Evolutionary conservation across 164 flowering plant genomes (phyloP).

Genomic region (Saururus chinensis): DNA sequence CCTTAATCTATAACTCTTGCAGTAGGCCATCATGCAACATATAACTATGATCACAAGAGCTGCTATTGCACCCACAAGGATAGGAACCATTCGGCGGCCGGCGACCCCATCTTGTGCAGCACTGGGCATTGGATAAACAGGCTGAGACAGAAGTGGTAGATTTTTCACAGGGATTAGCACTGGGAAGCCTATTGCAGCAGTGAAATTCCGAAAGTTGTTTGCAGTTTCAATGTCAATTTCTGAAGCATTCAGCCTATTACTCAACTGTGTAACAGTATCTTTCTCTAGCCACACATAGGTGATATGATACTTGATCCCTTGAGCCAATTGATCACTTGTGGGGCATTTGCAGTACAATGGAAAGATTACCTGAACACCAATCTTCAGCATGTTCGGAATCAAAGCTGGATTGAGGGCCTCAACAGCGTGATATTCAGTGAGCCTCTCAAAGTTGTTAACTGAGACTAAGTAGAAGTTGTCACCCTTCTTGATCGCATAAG

Average conservation of each 20-base stretch:
- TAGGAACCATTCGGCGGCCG: conserved; percentile 1
- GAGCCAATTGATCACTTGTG: conserved; percentile 14
- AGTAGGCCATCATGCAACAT: conserved; percentile 2
- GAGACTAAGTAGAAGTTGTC: conserved; percentile 51
- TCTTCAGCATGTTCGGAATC: conserved; percentile 20
- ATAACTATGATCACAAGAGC: conserved; percentile 4
- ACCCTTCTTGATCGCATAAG: conserved; percentile 33
- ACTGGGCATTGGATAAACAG: not conserved
- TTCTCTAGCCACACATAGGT: conserved; percentile 45
- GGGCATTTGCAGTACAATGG: conserved; percentile 66
- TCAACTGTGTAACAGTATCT: conserved; percentile 21
- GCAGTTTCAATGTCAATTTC: conserved; percentile 11
- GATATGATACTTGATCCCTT: conserved; percentile 26
- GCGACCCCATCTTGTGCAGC: not conserved
- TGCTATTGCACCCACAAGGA: conserved; percentile 5
- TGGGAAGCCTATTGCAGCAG: conserved; percentile 10
- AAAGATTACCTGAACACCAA: conserved; percentile 33
- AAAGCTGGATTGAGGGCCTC: conserved; percentile 41
- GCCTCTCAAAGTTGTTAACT: conserved; percentile 28
- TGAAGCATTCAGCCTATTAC: conserved; percentile 18
- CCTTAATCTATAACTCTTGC: conserved; percentile 12
- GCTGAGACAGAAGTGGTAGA: conserved; percentile 17
- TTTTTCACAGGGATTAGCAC: conserved; percentile 16
- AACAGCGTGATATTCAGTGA: conserved; percentile 38
- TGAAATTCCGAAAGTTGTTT: conserved; percentile 21